Conservation (phyloP, 2,329 filamentous ascomycete genomes). For the Dactylellina leptospora region DNA sequence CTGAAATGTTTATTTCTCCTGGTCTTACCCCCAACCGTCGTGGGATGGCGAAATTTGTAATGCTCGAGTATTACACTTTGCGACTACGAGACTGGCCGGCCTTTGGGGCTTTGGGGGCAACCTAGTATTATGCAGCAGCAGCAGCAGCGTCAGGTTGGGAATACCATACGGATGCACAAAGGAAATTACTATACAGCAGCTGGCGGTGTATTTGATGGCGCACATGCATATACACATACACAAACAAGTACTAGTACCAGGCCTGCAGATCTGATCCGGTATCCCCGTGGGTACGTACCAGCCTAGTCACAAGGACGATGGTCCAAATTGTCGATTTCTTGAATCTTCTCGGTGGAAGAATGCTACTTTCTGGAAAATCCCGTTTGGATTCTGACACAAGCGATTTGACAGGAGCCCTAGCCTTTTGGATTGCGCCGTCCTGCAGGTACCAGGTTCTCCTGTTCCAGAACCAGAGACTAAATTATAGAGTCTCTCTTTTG, state of each 20-base stretch:
- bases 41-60: conserved; percentile 32
- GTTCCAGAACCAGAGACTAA: conserved; percentile 35
- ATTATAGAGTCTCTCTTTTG: conserved; percentile 22
- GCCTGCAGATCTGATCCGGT: conserved; percentile 33
- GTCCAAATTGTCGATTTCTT: conserved; percentile 25
- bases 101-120: conserved; percentile 10
- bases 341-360: conserved; percentile 16
- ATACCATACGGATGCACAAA: background rate
- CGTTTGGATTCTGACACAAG: conserved; percentile 42
- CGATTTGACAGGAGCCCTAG: conserved; percentile 37
- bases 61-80: conserved; percentile 1
- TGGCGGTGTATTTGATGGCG: conserved; percentile 2
- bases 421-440: conserved; percentile 21
- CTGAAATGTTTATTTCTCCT: conserved; percentile 10
- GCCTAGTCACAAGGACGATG: background rate
- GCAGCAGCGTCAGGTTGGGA: conserved; percentile 20
- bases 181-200: background rate
- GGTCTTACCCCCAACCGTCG: conserved; percentile 23
- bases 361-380: conserved; percentile 18
- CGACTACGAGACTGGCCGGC: conserved; percentile 2
- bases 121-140: conserved; percentile 9
- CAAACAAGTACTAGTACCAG: conserved; percentile 4
- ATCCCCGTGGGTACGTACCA: conserved; percentile 4
- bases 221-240: background rate
- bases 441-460: conserved; percentile 53